Percentiles rank a stretch among this genome's conserved stretches.
Conservation (phyloP, 495 filamentous ascomycete species). For the Elasticomyces elasticus region DNA sequence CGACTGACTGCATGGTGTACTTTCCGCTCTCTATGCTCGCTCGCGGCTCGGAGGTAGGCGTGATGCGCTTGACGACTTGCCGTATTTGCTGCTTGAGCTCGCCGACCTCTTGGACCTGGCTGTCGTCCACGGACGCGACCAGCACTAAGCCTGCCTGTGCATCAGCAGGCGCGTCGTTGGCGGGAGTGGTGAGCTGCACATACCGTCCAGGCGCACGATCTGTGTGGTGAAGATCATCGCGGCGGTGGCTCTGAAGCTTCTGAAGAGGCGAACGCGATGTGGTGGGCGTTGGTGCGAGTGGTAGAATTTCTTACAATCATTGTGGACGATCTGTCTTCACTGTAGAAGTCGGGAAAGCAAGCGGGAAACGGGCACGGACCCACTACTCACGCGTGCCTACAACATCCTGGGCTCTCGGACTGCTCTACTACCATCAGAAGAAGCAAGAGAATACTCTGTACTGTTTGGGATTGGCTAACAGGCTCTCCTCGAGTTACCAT, state of each 20-base stretch:
- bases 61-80: slow-evolving; percentile 76
- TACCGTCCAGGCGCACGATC: slow-evolving; percentile 88
- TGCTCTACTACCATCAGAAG: too few relatives aligned
- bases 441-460: too few relatives aligned
- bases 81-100: slow-evolving; percentile 88
- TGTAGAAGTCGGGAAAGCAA: not conserved
- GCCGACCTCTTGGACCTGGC: slow-evolving; percentile 62
- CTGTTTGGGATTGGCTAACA: too few relatives aligned
- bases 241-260: not conserved
- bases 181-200: slow-evolving; percentile 16
- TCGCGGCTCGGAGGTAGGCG: slow-evolving; percentile 77
- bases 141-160: slow-evolving; percentile 68
- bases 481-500: too few relatives aligned
- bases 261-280: not conserved
- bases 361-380: not conserved
- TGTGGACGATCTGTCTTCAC: not conserved
- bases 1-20: slow-evolving; percentile 74
- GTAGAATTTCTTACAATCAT: not conserved
- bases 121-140: slow-evolving; percentile 89
- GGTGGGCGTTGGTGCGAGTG: not conserved
- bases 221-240: slow-evolving; percentile 92
- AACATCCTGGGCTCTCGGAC: too few relatives aligned
- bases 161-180: not conserved
- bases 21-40: slow-evolving; percentile 81
- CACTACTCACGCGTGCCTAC: not conserved